Percentiles rank a stretch among this genome's conserved stretches.
Evolutionary conservation across 352 stramenopile genomes (phyloP).

Genomic region (Phytopythium vexans): DNA sequence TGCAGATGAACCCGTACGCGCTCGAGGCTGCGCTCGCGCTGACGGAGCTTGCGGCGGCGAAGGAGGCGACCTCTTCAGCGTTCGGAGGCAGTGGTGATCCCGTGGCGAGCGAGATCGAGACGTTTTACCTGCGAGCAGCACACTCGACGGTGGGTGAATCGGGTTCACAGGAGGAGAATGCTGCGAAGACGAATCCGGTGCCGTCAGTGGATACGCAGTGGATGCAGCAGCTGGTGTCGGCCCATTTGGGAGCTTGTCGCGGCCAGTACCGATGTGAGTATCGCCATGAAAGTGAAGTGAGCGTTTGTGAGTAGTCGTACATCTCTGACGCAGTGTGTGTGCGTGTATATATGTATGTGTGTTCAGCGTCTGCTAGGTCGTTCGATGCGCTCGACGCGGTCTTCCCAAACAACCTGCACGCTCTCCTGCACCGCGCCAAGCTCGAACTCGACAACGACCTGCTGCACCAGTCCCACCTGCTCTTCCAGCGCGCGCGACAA

Average conservation of each 20-base stretch:
- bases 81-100: conserved; percentile 15
- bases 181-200: conserved; percentile 1
- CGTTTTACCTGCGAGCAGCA: no score
- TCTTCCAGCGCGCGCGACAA: conserved; percentile 55
- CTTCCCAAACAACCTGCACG: conserved; percentile 71
- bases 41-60: conserved; percentile 44
- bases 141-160: no score
- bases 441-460: conserved; percentile 66
- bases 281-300: neutral
- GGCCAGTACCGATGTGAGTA: conserved; percentile 36
- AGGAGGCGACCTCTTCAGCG: conserved; percentile 28
- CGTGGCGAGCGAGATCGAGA: conserved; percentile 34
- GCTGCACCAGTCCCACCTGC: conserved; percentile 48
- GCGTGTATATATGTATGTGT: conserved; percentile 3
- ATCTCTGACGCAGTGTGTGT: no score
- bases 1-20: conserved; percentile 72
- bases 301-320: no score
- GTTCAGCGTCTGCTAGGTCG: conserved; percentile 29
- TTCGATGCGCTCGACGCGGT: conserved; percentile 35
- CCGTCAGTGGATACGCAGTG: conserved; percentile 35
- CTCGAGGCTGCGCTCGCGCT: conserved; percentile 76
- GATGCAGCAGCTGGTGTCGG: conserved; percentile 54
- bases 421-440: conserved; percentile 43
- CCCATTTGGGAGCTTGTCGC: conserved; percentile 45
- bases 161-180: neutral